These are phyloP conservation scores for Daldinia caldariorum DNA, from an alignment of 495 filamentous ascomycete genomes.

Conservation along the genomic window DNA sequence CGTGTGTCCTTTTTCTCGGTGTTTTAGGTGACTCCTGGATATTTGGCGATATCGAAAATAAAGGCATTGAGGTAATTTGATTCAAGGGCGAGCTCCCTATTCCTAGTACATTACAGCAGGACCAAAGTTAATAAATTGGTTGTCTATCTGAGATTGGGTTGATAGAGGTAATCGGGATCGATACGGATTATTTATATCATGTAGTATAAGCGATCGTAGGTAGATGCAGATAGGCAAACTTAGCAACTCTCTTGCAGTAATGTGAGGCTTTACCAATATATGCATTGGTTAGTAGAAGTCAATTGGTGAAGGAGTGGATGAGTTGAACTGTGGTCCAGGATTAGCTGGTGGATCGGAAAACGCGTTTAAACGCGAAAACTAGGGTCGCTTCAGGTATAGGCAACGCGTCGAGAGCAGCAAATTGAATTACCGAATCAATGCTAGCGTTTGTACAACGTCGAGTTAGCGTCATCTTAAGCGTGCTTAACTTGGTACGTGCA, in stretches of 20 bases:
- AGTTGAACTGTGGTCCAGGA: constrained; percentile 21
- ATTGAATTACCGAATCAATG: constrained; percentile 1
- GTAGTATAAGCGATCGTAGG: not conserved
- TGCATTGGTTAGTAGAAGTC: constrained; percentile 7
- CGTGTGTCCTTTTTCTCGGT: constrained; percentile 49
- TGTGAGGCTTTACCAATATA: constrained; percentile 8
- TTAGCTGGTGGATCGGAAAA: constrained; percentile 23
- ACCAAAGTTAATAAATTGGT: not conserved
- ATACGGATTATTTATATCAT: no score
- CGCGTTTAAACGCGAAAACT: constrained; percentile 37
- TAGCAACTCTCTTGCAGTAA: not conserved
- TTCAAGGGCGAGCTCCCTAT: constrained; percentile 7
- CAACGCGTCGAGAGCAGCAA: constrained; percentile 6
- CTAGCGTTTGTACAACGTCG: not conserved
- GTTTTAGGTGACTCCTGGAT: constrained; percentile 48
- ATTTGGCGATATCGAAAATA: constrained; percentile 51
- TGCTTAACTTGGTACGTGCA: not conserved
- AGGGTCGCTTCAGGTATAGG: not conserved
- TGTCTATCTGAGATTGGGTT: not conserved
- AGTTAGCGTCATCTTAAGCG: not conserved
- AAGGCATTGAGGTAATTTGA: constrained; percentile 48
- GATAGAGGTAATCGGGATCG: not conserved
- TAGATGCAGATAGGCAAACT: not conserved
- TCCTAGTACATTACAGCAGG: constrained; percentile 16
- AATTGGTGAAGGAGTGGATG: not conserved